Evolutionary conservation across 2,329 filamentous ascomycete species (phyloP).

Genomic region (Penicillium sp.): DNA sequence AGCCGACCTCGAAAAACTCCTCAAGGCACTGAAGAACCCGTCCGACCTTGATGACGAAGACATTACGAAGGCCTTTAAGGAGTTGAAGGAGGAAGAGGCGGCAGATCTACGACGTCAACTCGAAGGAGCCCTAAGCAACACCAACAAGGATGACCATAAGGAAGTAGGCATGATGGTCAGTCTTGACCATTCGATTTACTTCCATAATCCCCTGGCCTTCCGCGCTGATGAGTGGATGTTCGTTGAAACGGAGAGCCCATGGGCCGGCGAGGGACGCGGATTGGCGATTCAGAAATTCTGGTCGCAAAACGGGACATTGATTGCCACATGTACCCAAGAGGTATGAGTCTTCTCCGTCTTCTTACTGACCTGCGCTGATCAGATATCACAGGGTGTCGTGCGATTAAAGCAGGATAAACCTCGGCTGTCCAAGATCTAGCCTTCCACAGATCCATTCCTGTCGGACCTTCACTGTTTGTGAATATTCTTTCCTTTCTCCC

Average conservation of each 20-base stretch:
- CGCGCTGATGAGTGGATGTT: constrained; percentile 54
- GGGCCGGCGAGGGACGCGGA: constrained; percentile 52
- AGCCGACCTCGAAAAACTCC: constrained; percentile 39
- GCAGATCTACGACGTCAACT: constrained; percentile 38
- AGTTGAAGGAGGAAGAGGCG: constrained; percentile 44
- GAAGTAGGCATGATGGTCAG: constrained; percentile 53
- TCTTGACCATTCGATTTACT: constrained; percentile 53
- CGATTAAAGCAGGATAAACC: constrained; percentile 46
- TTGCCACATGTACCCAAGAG: constrained; percentile 54
- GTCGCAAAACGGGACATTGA: constrained; percentile 48
- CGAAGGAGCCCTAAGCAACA: constrained; percentile 35
- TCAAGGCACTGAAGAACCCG: constrained; percentile 44
- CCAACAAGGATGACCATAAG: constrained; percentile 30
- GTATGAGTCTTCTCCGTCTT: constrained; percentile 30
- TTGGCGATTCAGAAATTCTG: constrained; percentile 51
- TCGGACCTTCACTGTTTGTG: background rate
- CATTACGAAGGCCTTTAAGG: constrained; percentile 40
- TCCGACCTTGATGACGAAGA: constrained; percentile 45
- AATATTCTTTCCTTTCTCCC: background rate
- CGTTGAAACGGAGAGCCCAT: constrained; percentile 51
- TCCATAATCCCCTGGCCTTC: constrained; percentile 50
- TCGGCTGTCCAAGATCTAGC: constrained; percentile 33
- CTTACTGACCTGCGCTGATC: constrained; percentile 12
- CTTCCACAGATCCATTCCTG: background rate
- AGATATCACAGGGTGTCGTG: constrained; percentile 42